These are phyloP conservation scores for Berberis vulgaris DNA, from an alignment of 164 flowering plant genomes.

Conservation along the genomic window DNA sequence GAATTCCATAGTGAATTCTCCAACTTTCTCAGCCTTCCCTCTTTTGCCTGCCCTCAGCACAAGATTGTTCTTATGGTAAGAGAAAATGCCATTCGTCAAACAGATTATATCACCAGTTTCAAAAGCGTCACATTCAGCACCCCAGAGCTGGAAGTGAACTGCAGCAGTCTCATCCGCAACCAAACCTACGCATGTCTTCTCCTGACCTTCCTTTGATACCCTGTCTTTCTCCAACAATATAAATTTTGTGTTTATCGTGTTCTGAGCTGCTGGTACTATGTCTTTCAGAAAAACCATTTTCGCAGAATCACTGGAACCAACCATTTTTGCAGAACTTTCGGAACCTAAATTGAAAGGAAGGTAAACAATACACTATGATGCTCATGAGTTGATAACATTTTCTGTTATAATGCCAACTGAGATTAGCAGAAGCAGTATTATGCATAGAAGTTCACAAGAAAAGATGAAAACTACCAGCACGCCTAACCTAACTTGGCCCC, in stretches of 20 bases:
- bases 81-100: slow-evolving; percentile 56
- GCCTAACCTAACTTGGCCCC: too few relatives aligned
- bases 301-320: neutral
- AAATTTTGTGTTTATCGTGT: slow-evolving; percentile 56
- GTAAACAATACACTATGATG: too few relatives aligned
- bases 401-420: too few relatives aligned
- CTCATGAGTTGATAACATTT: too few relatives aligned
- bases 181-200: slow-evolving; percentile 57
- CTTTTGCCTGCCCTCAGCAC: slow-evolving; percentile 69
- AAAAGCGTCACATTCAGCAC: slow-evolving; percentile 65
- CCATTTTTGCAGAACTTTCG: too few relatives aligned
- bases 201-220: slow-evolving; percentile 29
- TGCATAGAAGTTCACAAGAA: too few relatives aligned
- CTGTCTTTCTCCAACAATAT: slow-evolving; percentile 61
- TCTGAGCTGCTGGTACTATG: slow-evolving; percentile 63
- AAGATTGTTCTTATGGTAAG: slow-evolving; percentile 35
- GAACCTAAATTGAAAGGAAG: too few relatives aligned
- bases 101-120: slow-evolving; percentile 57
- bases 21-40: slow-evolving; percentile 62
- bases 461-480: too few relatives aligned
- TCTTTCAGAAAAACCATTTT: slow-evolving; percentile 34
- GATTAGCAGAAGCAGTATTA: too few relatives aligned
- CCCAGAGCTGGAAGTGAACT: slow-evolving; percentile 80
- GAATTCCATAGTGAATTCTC: slow-evolving; percentile 57
- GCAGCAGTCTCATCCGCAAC: slow-evolving; percentile 87